Conservation (phyloP, 345 rosid genomes). For the Brassica carinata region DNA sequence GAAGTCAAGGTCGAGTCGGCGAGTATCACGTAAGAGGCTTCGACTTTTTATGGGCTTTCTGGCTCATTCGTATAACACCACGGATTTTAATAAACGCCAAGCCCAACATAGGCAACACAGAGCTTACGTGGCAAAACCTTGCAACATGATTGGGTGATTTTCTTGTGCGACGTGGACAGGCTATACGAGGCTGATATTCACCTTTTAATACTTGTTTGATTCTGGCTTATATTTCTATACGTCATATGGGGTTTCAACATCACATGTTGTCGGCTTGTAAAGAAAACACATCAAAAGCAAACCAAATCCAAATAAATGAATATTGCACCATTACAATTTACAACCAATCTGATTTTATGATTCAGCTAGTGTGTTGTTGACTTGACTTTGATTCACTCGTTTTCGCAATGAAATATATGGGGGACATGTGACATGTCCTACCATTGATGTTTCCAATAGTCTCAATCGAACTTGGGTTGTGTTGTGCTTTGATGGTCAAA, state of each 20-base stretch:
- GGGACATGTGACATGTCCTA: background rate
- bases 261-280: background rate
- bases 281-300: background rate
- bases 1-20: no score
- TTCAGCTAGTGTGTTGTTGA: background rate
- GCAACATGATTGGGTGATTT: no score
- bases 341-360: background rate
- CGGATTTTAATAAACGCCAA: no score
- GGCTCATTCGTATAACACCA: no score
- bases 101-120: no score
- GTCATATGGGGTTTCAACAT: background rate
- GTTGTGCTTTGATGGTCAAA: background rate
- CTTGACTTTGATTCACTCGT: background rate
- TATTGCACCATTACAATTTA: background rate
- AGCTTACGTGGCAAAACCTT: no score
- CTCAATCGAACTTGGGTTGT: background rate
- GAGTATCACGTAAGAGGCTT: no score
- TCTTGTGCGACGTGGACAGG: no score
- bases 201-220: no score
- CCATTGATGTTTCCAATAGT: background rate
- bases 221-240: no score
- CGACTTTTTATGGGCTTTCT: no score
- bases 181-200: no score
- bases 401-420: background rate
- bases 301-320: background rate